phyloP scores from a whole-genome alignment of 129 eudicot species.

The Smallanthus sonchifolius region DNA sequence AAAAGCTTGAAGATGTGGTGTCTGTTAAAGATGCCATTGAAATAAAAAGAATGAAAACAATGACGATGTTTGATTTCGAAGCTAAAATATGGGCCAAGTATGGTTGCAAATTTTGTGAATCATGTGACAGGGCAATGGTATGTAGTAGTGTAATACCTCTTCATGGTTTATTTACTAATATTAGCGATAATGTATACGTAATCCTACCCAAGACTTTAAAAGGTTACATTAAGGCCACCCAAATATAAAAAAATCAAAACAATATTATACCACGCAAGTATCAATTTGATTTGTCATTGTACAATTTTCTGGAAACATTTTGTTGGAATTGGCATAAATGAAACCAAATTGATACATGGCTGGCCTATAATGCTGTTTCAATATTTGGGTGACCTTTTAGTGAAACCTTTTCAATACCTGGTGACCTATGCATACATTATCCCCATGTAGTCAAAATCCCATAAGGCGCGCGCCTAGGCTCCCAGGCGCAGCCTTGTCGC shows the following conservation, averaged over 20 bases:
- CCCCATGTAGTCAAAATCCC: too few relatives aligned
- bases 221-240: background rate
- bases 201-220: background rate
- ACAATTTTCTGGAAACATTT: background rate
- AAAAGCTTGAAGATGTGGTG: slow-evolving; percentile 40
- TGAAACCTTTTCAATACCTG: background rate
- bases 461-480: too few relatives aligned
- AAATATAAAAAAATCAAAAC: background rate
- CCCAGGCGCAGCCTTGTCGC: too few relatives aligned
- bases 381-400: background rate
- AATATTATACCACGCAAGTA: background rate
- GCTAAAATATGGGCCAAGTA: slow-evolving; percentile 29
- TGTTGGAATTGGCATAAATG: background rate
- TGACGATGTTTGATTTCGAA: slow-evolving; percentile 26
- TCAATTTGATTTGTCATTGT: background rate
- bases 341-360: background rate
- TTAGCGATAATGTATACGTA: background rate
- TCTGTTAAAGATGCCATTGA: slow-evolving; percentile 31
- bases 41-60: slow-evolving; percentile 17
- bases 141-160: background rate
- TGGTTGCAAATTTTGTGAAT: slow-evolving; percentile 23
- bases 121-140: slow-evolving; percentile 34
- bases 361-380: background rate
- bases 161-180: background rate
- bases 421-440: background rate